A percentile compares a stretch with the other conserved stretches of the same genome.
phyloP scores from a whole-genome alignment of 176 grass and related monocot genomes.

The Musa troglodytarum region DNA sequence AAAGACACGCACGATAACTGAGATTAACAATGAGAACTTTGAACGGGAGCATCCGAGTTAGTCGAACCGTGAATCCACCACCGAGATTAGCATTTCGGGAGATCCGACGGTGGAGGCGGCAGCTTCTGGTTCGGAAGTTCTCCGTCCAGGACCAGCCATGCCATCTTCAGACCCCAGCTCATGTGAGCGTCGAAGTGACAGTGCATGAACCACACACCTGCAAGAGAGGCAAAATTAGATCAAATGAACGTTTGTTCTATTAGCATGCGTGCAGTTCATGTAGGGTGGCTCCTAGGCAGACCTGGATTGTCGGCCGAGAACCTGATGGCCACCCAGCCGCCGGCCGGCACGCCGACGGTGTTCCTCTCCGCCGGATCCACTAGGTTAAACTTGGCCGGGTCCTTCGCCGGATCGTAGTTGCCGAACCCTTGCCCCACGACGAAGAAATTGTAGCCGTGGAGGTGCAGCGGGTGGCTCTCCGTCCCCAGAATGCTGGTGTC shows the following conservation, averaged over 20 bases:
- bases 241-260: no score
- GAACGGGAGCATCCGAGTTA: neutral
- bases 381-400: slow-evolving; percentile 1
- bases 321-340: slow-evolving; percentile 5
- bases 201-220: slow-evolving; percentile 88
- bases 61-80: neutral
- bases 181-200: slow-evolving; percentile 78
- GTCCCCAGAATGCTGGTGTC: slow-evolving; percentile 7
- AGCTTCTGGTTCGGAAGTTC: slow-evolving; percentile 58
- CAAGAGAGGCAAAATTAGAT: neutral
- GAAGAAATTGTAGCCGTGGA: slow-evolving; percentile 15
- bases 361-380: slow-evolving; percentile 2
- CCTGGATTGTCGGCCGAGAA: slow-evolving; percentile 1
- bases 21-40: neutral
- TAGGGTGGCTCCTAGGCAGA: neutral
- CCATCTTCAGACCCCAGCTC: slow-evolving; percentile 80
- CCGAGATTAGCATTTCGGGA: slow-evolving; percentile 43
- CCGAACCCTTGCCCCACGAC: neutral
- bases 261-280: no score
- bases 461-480: slow-evolving; percentile 17
- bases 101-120: slow-evolving; percentile 57
- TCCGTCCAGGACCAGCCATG: slow-evolving; percentile 70
- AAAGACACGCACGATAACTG: no score
- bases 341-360: neutral
- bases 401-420: neutral